Conservation (phyloP, 192 early-diverging fungal species). For the Bifiguratus adelaidae region DNA sequence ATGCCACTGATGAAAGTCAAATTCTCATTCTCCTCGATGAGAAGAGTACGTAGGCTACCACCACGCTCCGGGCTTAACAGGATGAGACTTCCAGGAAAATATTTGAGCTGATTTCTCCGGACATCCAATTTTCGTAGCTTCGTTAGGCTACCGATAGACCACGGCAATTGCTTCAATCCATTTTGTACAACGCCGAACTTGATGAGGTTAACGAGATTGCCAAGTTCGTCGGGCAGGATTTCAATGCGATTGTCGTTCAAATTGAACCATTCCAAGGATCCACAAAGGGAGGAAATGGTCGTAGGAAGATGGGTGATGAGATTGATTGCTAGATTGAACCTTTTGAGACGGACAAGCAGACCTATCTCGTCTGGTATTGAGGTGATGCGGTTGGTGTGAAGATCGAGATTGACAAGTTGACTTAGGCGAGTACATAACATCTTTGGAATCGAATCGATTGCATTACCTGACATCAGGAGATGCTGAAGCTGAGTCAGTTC, state of each 20-base stretch:
- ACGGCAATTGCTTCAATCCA: slow-evolving; percentile 16
- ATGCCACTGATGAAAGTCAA: neutral
- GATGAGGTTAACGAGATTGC: slow-evolving; percentile 21
- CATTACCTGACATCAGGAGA: slow-evolving; percentile 27
- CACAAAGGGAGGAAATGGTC: slow-evolving; percentile 18
- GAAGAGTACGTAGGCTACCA: slow-evolving; percentile 6
- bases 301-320: slow-evolving; percentile 16
- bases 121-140: slow-evolving; percentile 29
- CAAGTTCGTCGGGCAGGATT: slow-evolving; percentile 17
- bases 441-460: slow-evolving; percentile 11
- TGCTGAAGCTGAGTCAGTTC: slow-evolving; percentile 17
- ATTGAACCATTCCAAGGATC: slow-evolving; percentile 30
- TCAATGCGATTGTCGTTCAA: slow-evolving; percentile 31
- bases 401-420: slow-evolving; percentile 25
- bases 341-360: slow-evolving; percentile 11
- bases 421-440: slow-evolving; percentile 15
- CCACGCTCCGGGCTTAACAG: neutral
- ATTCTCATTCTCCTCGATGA: slow-evolving; percentile 2
- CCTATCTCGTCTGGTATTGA: slow-evolving; percentile 6
- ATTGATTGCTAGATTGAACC: slow-evolving; percentile 37
- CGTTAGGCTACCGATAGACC: slow-evolving; percentile 12
- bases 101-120: slow-evolving; percentile 25
- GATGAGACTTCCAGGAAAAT: slow-evolving; percentile 17
- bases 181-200: slow-evolving; percentile 40
- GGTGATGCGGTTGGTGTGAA: slow-evolving; percentile 28